Evolutionary conservation across 345 rosid species (phyloP).

Genomic region (Salix viminalis): DNA sequence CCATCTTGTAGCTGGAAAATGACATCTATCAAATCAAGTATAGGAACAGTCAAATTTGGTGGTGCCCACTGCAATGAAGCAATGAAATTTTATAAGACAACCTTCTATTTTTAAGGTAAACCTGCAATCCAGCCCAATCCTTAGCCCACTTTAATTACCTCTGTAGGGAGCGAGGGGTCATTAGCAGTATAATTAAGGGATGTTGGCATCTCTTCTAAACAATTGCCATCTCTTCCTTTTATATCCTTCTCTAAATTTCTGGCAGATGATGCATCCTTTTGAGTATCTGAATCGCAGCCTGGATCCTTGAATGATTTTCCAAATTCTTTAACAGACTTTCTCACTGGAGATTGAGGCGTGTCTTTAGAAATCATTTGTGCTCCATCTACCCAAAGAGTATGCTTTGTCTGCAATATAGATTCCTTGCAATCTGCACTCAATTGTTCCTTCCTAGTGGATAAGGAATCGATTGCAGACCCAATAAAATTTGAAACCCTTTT

Average conservation of each 20-base stretch:
- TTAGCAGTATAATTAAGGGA: constrained; percentile 39
- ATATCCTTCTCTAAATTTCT: constrained; percentile 28
- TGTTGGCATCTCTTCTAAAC: constrained; percentile 35
- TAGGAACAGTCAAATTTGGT: constrained; percentile 74
- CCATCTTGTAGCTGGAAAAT: constrained; percentile 96
- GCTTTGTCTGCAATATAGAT: constrained; percentile 36
- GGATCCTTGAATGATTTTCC: constrained; percentile 34
- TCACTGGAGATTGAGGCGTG: constrained; percentile 29
- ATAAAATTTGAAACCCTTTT: constrained; percentile 33
- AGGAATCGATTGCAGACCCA: constrained; percentile 35
- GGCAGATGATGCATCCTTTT: constrained; percentile 14
- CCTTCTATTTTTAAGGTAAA: not conserved
- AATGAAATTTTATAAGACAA: not conserved
- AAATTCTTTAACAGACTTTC: constrained; percentile 36
- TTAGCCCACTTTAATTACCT: constrained; percentile 41
- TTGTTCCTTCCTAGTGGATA: constrained; percentile 40
- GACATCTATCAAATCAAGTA: constrained; percentile 85
- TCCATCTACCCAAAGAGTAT: constrained; percentile 32
- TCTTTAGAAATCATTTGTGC: constrained; percentile 32
- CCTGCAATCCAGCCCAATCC: not conserved
- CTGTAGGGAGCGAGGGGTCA: constrained; percentile 58
- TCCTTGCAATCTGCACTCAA: constrained; percentile 40
- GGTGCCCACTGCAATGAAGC: constrained; percentile 86
- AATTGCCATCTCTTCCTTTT: constrained; percentile 39
- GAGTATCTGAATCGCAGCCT: constrained; percentile 31